Conservation (phyloP, 768 basidiomycete species). For the Suillus spraguei region DNA sequence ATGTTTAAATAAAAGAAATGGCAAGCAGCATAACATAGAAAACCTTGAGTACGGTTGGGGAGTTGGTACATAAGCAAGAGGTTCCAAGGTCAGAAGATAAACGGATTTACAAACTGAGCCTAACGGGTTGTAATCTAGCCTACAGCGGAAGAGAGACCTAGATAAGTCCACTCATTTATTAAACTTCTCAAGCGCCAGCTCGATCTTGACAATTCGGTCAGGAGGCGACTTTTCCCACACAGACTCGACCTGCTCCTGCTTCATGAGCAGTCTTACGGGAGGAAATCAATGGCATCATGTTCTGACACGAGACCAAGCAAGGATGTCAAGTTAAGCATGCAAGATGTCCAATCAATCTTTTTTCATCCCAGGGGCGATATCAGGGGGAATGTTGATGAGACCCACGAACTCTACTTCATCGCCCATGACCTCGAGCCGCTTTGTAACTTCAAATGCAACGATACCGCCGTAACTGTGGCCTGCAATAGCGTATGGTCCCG, state of each 20-base stretch:
- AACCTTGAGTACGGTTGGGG: conserved; percentile 23
- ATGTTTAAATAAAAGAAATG: no score
- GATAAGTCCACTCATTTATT: no score
- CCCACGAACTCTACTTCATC: conserved; percentile 36
- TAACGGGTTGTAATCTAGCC: conserved; percentile 25
- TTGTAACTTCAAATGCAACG: conserved; percentile 39
- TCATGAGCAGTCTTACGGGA: no score
- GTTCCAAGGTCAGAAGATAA: no score
- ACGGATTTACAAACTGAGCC: conserved; percentile 28
- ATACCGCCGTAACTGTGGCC: conserved; percentile 43
- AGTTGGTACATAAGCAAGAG: conserved; percentile 7
- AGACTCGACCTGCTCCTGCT: no score
- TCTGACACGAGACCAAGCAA: no score
- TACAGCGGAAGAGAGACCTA: no score
- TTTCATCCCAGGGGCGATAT: conserved; percentile 42
- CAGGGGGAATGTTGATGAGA: conserved; percentile 38
- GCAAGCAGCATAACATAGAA: conserved; percentile 30
- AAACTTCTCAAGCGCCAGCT: no score
- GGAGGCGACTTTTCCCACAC: no score
- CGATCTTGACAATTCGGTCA: no score
- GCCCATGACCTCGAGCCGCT: conserved; percentile 30
- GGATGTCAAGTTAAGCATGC: conserved; percentile 42
- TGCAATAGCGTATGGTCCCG: conserved; percentile 37
- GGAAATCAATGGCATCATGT: no score
- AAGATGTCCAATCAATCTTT: conserved; percentile 43